Conservation (phyloP, 2,329 filamentous ascomycete genomes). For the Blastomyces silverae region DNA sequence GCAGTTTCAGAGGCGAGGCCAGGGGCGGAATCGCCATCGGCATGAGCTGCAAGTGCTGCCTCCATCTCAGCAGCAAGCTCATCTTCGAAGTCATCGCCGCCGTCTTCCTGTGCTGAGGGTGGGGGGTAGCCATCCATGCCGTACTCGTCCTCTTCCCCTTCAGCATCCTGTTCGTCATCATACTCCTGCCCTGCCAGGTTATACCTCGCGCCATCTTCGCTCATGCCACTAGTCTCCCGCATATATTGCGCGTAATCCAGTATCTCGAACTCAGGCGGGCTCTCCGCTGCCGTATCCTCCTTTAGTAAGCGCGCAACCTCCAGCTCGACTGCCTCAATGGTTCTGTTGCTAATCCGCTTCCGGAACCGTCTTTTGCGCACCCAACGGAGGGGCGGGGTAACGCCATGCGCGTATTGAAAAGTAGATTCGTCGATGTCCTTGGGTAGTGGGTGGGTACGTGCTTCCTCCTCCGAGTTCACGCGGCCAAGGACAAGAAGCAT, state of each 20-base stretch:
- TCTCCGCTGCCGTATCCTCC: conserved; percentile 57
- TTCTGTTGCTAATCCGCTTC: conserved; percentile 71
- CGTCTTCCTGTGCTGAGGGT: conserved; percentile 32
- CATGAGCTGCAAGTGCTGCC: conserved; percentile 36
- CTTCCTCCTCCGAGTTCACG: conserved; percentile 61
- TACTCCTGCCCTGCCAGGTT: conserved; percentile 46
- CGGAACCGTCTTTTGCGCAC: conserved; percentile 75
- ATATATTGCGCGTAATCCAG: conserved; percentile 49
- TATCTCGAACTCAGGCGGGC: conserved; percentile 56
- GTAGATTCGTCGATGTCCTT: conserved; percentile 58
- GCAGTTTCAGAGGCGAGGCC: conserved; percentile 19
- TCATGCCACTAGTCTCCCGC: conserved; percentile 41
- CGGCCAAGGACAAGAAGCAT: conserved; percentile 74
- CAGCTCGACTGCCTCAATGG: conserved; percentile 77
- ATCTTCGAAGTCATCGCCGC: conserved; percentile 37
- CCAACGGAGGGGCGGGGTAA: conserved; percentile 83
- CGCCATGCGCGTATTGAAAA: conserved; percentile 73
- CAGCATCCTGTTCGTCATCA: conserved; percentile 46
- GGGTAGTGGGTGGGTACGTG: conserved; percentile 61
- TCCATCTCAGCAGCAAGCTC: conserved; percentile 42
- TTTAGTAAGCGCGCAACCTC: conserved; percentile 67
- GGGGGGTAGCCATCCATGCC: conserved; percentile 32
- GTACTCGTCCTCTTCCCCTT: conserved; percentile 41
- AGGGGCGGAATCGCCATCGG: conserved; percentile 24
- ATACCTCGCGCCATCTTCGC: conserved; percentile 31